Evolutionary conservation across 495 filamentous ascomycete species (phyloP), one percentile per base, ranked within the genome.

Genomic region (Clavariopsis aquatica): DNA sequence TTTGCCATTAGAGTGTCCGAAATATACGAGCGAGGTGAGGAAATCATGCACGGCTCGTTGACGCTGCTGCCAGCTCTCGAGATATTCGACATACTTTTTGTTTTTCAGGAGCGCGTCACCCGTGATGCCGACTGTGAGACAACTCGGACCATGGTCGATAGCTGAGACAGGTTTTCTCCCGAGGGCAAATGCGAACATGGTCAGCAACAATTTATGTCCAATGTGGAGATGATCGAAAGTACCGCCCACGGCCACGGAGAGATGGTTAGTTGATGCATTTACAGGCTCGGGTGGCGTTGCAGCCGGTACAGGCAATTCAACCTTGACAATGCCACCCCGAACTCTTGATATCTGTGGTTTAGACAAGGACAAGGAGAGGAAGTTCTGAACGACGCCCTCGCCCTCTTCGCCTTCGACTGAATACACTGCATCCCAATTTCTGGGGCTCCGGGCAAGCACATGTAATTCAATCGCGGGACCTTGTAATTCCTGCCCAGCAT

Each of bases 151-250:
- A 22, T 69, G 56, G 23, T 70, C 65, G 3, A 73, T 56, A 2
- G 84, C 82, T 19, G 82, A 73, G 15, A 20, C 19, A 10, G 72
- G 29, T 29, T 56, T 60, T 36, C 55, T 60, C 13, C 83, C 77
- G 6, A 93, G 75, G 10, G 90, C 79, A 52, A 96, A 79, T 4
- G 89, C 87, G 9, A 86, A 89, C 69, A 93, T 93, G 8, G 93
- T 93, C 36, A 98, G 80, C 7, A 98, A 84, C 23, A 97, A 81
- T 72, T 96, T 97, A 79, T 98, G 94, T n/a, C 94, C 94, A 27
- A 90, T 84, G 72, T 98, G 94, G 38, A 98, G 84, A 76, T 98
- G 91, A 75, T 98, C 94, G 73, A 98, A 98, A 3, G 94, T 98
- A 20, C 94, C 94, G 45, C 93, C 94, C 31, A 98, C 86, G n/a